These are phyloP conservation scores for Fusarium tuaranense DNA, from an alignment of 2,329 filamentous ascomycete species.

Conservation along the genomic window DNA sequence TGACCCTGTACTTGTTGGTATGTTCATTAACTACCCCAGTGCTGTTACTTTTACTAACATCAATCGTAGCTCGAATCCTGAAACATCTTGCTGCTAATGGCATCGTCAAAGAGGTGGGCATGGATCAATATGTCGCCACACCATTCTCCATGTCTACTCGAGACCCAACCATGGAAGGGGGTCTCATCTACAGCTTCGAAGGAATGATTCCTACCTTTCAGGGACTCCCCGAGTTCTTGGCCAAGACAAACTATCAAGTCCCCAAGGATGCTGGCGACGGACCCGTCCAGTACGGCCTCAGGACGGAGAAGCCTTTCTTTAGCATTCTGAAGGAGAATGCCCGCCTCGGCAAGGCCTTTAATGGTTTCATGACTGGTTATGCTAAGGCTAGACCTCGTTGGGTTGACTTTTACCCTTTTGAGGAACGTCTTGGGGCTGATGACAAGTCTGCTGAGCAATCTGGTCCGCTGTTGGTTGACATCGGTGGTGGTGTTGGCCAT, in stretches of 20 bases:
- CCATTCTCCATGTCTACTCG: constrained; percentile 23
- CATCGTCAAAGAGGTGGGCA: constrained; percentile 18
- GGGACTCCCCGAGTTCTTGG: constrained; percentile 49
- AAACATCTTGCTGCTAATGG: constrained; percentile 23
- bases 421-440: constrained; percentile 16
- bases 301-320: constrained; percentile 48
- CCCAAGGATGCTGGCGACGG: constrained; percentile 43
- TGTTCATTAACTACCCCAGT: not conserved
- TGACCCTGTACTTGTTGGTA: constrained; percentile 18
- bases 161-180: constrained; percentile 20
- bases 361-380: constrained; percentile 51
- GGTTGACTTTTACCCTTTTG: constrained; percentile 40
- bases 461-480: constrained; percentile 25
- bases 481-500: constrained; percentile 24
- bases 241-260: constrained; percentile 48
- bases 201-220: constrained; percentile 35
- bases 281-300: constrained; percentile 26
- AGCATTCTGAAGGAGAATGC: constrained; percentile 47
- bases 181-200: constrained; percentile 35
- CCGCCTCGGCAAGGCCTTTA: constrained; percentile 46
- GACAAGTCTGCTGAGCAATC: not conserved
- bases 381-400: constrained; percentile 50
- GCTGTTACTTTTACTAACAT: not conserved
- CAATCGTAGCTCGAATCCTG: constrained; percentile 5
- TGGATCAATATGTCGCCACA: constrained; percentile 7